Percentiles rank a stretch among this genome's conserved stretches.
These are phyloP conservation scores for Phoenix roebelenii DNA, from an alignment of 176 grass and related monocot species.

Conservation along the genomic window DNA sequence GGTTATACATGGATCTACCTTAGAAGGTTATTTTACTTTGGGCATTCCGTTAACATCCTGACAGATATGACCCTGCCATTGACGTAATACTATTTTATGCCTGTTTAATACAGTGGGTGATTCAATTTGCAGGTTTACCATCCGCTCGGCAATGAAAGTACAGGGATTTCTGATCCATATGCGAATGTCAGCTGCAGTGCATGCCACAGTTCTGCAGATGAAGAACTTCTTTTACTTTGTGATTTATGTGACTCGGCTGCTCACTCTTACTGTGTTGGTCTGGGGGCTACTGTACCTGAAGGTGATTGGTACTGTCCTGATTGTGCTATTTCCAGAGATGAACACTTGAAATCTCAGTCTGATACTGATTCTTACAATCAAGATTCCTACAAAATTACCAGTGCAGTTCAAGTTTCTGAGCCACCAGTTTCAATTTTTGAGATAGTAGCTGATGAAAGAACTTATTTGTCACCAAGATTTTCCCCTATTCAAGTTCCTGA, in stretches of 20 bases:
- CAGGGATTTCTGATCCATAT: slow-evolving; percentile 13
- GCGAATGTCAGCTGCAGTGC: slow-evolving; percentile 32
- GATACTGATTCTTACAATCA: slow-evolving; percentile 23
- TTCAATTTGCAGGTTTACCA: slow-evolving; percentile 34
- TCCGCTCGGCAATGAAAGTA: slow-evolving; percentile 42
- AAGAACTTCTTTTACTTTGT: slow-evolving; percentile 53
- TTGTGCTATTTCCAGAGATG: slow-evolving; percentile 36
- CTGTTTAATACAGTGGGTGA: background rate
- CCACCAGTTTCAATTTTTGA: slow-evolving; percentile 23
- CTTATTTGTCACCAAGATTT: background rate
- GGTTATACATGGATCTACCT: no score
- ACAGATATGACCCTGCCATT: no score
- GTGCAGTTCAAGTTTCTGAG: slow-evolving; percentile 15
- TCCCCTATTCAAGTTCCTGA: background rate
- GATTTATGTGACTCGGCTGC: slow-evolving; percentile 51
- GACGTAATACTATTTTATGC: no score
- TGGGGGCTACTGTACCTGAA: slow-evolving; percentile 41
- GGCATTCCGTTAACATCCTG: no score
- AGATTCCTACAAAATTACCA: slow-evolving; percentile 14
- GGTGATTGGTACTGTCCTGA: slow-evolving; percentile 81
- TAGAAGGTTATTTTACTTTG: no score
- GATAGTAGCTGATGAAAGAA: slow-evolving; percentile 22
- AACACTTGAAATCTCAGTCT: slow-evolving; percentile 36
- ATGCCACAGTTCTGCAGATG: slow-evolving; percentile 37
- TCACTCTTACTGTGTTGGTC: slow-evolving; percentile 57